Evolutionary conservation across 306 rosid species (phyloP), one percentile per base, ranked within the genome.

Genomic region (Cicer bijugum): DNA sequence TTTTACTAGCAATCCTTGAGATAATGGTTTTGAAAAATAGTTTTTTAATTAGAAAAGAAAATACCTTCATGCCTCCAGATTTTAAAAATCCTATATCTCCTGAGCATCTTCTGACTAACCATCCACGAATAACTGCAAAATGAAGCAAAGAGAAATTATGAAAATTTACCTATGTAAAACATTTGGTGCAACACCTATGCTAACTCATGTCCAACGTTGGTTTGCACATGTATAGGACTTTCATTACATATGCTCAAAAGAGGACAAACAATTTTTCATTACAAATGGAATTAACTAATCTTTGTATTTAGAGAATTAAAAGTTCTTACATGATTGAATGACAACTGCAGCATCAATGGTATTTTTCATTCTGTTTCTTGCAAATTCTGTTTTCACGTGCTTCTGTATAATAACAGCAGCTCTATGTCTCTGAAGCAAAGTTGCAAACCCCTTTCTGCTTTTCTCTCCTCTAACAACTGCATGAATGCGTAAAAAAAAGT

Each of bases 71-170:
- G 80, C 86, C 87, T 38, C 79, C 82, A 5, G 86, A 70, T 75
- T 84, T 86, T 85, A 82, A 45, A 38, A 85, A 80, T 65, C 96
- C 92, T 73, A 95, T 79, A 77, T 89, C 88, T 69, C 93, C 93
- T 47, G 97, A 95, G 89, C 86, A 91, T 87, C 87, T 84, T 80
- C 97, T 82, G 81, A 91, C 97, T 81, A 90, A 57, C 96, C 90
- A 95, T 59, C 99, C 97, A 78, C 97, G 97, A 61, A 88, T 85
- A 79, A 86, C 99, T 95, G 89, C 80, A 76, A 78, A 81, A 63
- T 17, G 39, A 67, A 62, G 56, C 43, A 15, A 73, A 67, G 75
- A 63, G 50, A 67, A 81, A 79, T 71, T 28, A 63, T 78, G 67
- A 59, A 78, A 72, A 56, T 16, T 61, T 28, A 11, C 16, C 1